Base-by-base conservation (phyloP, 257 asterid genomes). In the Haberlea rhodopensis region DNA sequence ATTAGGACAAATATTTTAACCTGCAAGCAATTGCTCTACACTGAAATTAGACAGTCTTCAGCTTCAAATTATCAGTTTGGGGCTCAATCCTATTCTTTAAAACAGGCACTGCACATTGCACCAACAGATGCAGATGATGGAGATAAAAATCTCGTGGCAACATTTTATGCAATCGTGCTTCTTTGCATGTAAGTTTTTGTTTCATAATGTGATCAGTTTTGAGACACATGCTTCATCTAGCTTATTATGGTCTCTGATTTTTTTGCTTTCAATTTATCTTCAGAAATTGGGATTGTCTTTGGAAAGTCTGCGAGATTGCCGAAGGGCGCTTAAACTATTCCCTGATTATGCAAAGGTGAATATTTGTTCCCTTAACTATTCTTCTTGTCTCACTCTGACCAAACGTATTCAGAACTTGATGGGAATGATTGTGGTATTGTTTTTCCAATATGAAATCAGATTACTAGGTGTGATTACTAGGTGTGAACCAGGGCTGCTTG, bases 81-180 rank as follows among this genome's bases (percentile, higher is more conserved):
- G 25, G 52, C 57, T 19, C 49, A 57, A 57, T 60, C 48, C 34
- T 74, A 19, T 54, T 63, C 48, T 57, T 45, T 68, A 45, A 19
- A 62, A 61, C 81, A 92, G 98, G 98, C 97, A 62, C 69, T 92
- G 74, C 85, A 90, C 16, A 63, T 74, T 80, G 87, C 96, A 76
- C 96, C 95, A 25, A 48, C 72, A 53, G 83, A 78, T 74, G 84
- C 63, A 20, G 78, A 82, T 69, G 92, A 82, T 62, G 46, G 53
- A 60, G 88, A 45, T 69, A 84, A 76, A 71, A 82, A 74, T 73
- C 78, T 80, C 65, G 79, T 83, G 20, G 86, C 94, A 1, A 72
- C 78, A 19, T 80, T 92, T 37, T 87, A 89, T 77, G 84, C 85
- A 92, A 92, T 78, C 98, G 98, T 32, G 96, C 97, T 63, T 77